A percentile compares a stretch with the other conserved stretches of the same genome.
Conservation (phyloP, 1,284 basidiomycete species). For the Apiotrichum brassicae region DNA sequence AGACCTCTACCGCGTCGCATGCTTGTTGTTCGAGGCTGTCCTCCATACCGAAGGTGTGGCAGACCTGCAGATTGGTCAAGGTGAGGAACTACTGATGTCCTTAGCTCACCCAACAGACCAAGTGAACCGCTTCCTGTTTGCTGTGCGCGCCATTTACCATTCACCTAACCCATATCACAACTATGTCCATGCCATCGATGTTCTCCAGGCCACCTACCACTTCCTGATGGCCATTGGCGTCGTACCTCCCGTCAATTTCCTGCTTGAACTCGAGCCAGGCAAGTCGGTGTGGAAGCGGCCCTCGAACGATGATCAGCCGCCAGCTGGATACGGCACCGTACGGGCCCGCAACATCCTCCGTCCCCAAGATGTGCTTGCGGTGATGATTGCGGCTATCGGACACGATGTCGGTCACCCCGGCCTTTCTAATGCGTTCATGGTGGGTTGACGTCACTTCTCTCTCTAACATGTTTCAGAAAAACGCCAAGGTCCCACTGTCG, state of each 20-base stretch:
- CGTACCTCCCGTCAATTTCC: constrained; percentile 61
- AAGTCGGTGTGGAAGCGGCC: constrained; percentile 30
- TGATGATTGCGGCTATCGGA: constrained; percentile 83
- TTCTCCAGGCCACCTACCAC: constrained; percentile 81
- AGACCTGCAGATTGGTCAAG: constrained; percentile 58
- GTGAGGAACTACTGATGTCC: constrained; percentile 50
- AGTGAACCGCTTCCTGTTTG: constrained; percentile 67
- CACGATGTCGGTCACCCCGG: constrained; percentile 95
- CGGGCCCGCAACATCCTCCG: constrained; percentile 50
- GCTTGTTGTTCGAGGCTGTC: constrained; percentile 59
- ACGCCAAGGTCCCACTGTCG: constrained; percentile 79
- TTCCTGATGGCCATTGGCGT: constrained; percentile 70
- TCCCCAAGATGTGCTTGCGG: constrained; percentile 69
- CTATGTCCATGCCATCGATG: constrained; percentile 89
- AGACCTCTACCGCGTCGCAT: constrained; percentile 70
- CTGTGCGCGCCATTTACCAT: constrained; percentile 78
- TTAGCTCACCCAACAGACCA: constrained; percentile 46
- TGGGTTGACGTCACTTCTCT: constrained; percentile 45
- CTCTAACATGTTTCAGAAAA: constrained; percentile 57
- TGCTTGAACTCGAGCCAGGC: constrained; percentile 26
- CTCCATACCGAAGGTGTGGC: constrained; percentile 61
- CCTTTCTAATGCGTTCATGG: constrained; percentile 85
- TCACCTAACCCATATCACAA: constrained; percentile 90
- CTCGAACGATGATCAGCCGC: constrained; percentile 18
- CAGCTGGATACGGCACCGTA: constrained; percentile 25